These are phyloP conservation scores for Moelleriella libera DNA, from an alignment of 2,329 filamentous ascomycete genomes.

Conservation along the genomic window DNA sequence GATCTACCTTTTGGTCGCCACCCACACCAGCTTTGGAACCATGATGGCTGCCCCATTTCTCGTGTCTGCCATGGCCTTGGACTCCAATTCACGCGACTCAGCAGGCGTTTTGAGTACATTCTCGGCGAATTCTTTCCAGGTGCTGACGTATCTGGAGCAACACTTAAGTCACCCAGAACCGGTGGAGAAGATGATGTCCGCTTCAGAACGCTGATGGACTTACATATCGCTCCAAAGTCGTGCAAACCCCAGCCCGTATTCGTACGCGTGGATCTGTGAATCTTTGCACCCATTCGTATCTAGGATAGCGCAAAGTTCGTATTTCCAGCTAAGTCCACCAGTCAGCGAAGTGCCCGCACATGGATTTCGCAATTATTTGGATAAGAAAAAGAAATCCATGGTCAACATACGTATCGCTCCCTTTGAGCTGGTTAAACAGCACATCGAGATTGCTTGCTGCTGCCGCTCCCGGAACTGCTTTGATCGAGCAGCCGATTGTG, in stretches of 20 bases:
- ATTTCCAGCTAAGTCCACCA: not conserved
- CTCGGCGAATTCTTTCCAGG: constrained; percentile 2
- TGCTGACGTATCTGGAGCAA: constrained; percentile 2
- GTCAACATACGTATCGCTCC: not conserved
- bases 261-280: not conserved
- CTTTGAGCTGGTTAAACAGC: not conserved
- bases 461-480: not conserved
- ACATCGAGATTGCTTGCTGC: not conserved
- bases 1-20: not conserved
- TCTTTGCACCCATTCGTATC: not conserved
- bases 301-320: not conserved
- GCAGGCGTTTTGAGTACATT: constrained; percentile 2
- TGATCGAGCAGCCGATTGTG: constrained; percentile 1
- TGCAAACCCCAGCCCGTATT: not conserved
- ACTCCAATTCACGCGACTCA: constrained; percentile 1
- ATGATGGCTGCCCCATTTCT: constrained; percentile 2
- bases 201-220: not conserved
- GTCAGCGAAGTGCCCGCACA: too few species aligned
- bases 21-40: constrained; percentile 2
- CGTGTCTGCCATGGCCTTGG: constrained; percentile 1
- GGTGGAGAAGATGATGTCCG: not conserved
- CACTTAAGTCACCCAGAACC: not conserved
- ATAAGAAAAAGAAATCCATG: too few species aligned
- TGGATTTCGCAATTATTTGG: too few species aligned
- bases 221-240: constrained; percentile 4